Base-by-base conservation (phyloP, 345 rosid genomes). In the Corchorus olitorius region DNA sequence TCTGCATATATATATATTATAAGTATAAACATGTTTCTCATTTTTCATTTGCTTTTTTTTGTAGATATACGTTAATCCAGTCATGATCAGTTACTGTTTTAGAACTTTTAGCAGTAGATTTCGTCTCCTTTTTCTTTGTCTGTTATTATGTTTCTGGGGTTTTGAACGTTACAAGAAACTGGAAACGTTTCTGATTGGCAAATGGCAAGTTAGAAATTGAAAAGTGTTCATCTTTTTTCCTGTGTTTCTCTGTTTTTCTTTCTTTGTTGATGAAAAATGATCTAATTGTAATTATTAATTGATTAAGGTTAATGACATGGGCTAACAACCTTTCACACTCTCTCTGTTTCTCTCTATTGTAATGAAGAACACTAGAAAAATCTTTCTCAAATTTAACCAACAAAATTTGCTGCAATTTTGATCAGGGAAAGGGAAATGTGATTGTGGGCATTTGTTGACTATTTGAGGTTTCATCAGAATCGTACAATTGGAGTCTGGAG, bases 181-280 rank as follows among this genome's bases (percentile, higher is more conserved):
- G 33, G 63, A 71, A 54, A 49, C 74, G 35, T 71, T 37, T 54
- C 63, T 34, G 74, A 71, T 71, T 17, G 62, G 62, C 62, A 64
- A 37, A 22, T 6, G 22, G 22, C 14, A 58, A 10, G 11, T 1
- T 10, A 10, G 8, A 10, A n/a, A 6, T 27, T 11, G 10, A 20
- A 19, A 20, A 56, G 1, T 9, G 7, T 63, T 34, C 12, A 16
- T 16, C 22, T 5, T 13, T 15, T 3, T 52, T 61, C 6, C 12
- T 49, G 11, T 0, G 1, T 20, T 64, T 39, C 9, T 64, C 48
- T 11, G 15, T 41, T 41, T 63, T 39, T 39, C 3, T 19, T n/a
- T n/a, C 11, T 19, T n/a, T 19, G 60, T 6, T 55, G 60, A 16
- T 4, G 27, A 27, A 27, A 27, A 27, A 14, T 50, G n/a, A 50